A percentile compares a stretch with the other conserved stretches of the same genome.
These are phyloP conservation scores for Chrysoporthe austroafricana DNA, from an alignment of 2,329 filamentous ascomycete species.

Conservation along the genomic window DNA sequence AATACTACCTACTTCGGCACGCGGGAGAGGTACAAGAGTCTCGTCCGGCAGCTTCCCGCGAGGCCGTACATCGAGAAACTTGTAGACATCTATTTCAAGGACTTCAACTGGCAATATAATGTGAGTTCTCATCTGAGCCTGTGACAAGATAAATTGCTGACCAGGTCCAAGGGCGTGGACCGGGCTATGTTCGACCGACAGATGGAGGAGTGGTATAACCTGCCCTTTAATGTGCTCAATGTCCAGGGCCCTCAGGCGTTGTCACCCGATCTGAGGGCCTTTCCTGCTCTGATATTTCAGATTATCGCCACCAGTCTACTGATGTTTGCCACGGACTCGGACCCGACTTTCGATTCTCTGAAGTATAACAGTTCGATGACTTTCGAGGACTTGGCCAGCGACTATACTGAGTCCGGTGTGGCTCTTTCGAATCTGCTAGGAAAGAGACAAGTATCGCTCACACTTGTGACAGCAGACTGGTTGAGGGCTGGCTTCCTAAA, in stretches of 20 bases:
- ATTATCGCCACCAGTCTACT: conserved; percentile 59
- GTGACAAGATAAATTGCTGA: conserved; percentile 9
- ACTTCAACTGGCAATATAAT: conserved; percentile 63
- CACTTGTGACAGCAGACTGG: conserved; percentile 62
- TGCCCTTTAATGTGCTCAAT: conserved; percentile 56
- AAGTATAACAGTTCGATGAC: conserved; percentile 64
- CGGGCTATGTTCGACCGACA: conserved; percentile 54
- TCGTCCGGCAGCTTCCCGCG: conserved; percentile 62
- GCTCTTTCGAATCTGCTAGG: conserved; percentile 58
- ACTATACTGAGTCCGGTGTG: conserved; percentile 63
- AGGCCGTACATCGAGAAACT: conserved; percentile 59
- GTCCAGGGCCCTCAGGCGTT: conserved; percentile 55
- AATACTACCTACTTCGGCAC: conserved; percentile 46
- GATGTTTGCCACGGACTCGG: conserved; percentile 51
- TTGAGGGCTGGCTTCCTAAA: conserved; percentile 61
- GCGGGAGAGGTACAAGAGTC: conserved; percentile 60
- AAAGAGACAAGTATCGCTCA: conserved; percentile 59
- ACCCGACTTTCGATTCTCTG: conserved; percentile 56
- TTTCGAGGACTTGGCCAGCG: conserved; percentile 62
- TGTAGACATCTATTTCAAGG: conserved; percentile 56
- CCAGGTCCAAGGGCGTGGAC: conserved; percentile 50
- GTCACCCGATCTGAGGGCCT: conserved; percentile 55
- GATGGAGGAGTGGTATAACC: conserved; percentile 57
- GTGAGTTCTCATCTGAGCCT: conserved; percentile 13
- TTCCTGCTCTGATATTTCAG: conserved; percentile 65